phyloP scores from a whole-genome alignment of 768 basidiomycete species.

The Tephrocybe sp. region DNA sequence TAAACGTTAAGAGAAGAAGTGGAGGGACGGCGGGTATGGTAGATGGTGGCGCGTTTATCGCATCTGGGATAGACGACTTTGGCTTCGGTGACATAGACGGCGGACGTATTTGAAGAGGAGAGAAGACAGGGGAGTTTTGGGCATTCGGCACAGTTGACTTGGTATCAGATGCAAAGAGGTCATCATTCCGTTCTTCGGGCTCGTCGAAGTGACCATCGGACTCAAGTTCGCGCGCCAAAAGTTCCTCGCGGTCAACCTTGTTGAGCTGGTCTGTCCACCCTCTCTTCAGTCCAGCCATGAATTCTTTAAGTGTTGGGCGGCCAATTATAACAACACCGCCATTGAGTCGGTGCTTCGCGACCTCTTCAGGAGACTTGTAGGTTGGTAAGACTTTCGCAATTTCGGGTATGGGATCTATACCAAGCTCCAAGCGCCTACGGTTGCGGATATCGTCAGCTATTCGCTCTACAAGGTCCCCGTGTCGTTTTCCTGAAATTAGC shows the following conservation, averaged over 20 bases:
- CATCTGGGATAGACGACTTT: constrained; percentile 18
- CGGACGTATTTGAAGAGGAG: constrained; percentile 19
- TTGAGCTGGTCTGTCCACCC: constrained; percentile 83
- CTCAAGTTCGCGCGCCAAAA: constrained; percentile 64
- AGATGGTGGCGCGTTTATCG: constrained; percentile 49
- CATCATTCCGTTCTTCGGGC: constrained; percentile 29
- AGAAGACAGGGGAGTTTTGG: constrained; percentile 31
- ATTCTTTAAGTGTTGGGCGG: constrained; percentile 92
- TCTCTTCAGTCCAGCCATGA: constrained; percentile 78
- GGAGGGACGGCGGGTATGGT: constrained; percentile 75
- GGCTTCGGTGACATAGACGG: constrained; percentile 17
- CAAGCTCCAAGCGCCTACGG: constrained; percentile 66
- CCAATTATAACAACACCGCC: constrained; percentile 89
- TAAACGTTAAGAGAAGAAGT: constrained; percentile 72
- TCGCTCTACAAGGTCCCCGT: constrained; percentile 81
- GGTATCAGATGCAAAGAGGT: constrained; percentile 14
- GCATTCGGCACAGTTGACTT: constrained; percentile 24
- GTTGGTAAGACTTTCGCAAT: constrained; percentile 49
- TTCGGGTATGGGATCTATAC: constrained; percentile 54
- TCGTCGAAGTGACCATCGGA: constrained; percentile 82
- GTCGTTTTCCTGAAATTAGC: constrained; percentile 74
- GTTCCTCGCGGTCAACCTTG: constrained; percentile 69
- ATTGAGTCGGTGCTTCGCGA: constrained; percentile 60
- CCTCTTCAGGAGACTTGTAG: constrained; percentile 50
- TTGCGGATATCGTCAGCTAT: constrained; percentile 72